phyloP scores from a whole-genome alignment of 2,329 filamentous ascomycete genomes.

The Grosmannia serpens region DNA sequence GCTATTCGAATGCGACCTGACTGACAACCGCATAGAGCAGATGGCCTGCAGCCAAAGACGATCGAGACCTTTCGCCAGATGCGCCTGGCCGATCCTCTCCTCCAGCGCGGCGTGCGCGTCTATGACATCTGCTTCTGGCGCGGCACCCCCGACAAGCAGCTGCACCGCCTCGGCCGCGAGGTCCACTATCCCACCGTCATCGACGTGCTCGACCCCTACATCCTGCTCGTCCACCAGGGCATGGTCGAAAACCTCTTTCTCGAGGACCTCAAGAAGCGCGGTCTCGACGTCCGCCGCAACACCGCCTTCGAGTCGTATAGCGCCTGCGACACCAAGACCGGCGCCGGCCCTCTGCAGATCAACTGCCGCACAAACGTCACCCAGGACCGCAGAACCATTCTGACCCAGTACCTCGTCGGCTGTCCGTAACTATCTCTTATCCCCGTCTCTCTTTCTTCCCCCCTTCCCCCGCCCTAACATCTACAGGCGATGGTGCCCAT shows the following conservation, averaged over 20 bases:
- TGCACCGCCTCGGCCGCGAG: conserved; percentile 23
- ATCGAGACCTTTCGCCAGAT: conserved; percentile 68
- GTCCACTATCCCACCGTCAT: conserved; percentile 52
- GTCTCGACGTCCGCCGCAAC: conserved; percentile 50
- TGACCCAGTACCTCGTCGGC: conserved; percentile 55
- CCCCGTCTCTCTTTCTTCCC: neutral
- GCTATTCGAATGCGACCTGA: too few relatives aligned
- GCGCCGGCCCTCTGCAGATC: conserved; percentile 33
- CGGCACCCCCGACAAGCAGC: conserved; percentile 43
- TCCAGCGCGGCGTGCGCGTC: conserved; percentile 56
- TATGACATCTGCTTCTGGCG: conserved; percentile 70
- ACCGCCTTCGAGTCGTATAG: conserved; percentile 51
- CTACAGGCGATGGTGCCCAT: conserved; percentile 54
- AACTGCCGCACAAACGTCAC: conserved; percentile 40
- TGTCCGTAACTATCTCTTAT: conserved; percentile 28
- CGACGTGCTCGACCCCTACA: conserved; percentile 43
- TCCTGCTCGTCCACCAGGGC: conserved; percentile 56
- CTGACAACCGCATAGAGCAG: conserved; percentile 33
- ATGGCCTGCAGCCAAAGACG: conserved; percentile 66
- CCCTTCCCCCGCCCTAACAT: neutral
- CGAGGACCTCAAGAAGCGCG: conserved; percentile 54
- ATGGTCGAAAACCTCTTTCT: conserved; percentile 64
- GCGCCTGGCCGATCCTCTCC: conserved; percentile 55
- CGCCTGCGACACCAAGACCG: conserved; percentile 31
- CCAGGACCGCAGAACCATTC: conserved; percentile 31